phyloP scores from a whole-genome alignment of 2,329 filamentous ascomycete genomes.

The Cryphonectria nitschkei region DNA sequence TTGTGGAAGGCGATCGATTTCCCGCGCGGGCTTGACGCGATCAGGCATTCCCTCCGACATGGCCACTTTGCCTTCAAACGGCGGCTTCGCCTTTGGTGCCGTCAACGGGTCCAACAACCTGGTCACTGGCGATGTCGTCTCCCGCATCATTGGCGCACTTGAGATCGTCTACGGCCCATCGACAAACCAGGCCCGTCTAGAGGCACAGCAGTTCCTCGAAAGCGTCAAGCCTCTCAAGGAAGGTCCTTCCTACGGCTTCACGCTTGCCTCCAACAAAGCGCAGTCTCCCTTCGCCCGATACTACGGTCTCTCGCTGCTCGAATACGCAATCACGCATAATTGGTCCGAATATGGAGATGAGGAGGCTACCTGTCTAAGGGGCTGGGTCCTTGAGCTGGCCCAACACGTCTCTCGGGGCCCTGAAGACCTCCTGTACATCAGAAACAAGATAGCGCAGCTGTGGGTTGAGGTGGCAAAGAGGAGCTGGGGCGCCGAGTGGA shows the following conservation, averaged over 20 bases:
- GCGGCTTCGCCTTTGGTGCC: conserved; percentile 29
- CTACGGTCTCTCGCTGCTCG: conserved; percentile 89
- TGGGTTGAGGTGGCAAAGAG: conserved; percentile 96
- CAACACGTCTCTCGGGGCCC: conserved; percentile 61
- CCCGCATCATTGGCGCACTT: conserved; percentile 80
- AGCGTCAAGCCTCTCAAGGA: conserved; percentile 77
- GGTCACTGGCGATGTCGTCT: conserved; percentile 52
- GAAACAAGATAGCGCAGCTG: conserved; percentile 91
- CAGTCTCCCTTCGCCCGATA: conserved; percentile 86
- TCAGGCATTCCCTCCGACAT: conserved; percentile 16
- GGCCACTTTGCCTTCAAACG: conserved; percentile 27
- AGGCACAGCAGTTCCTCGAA: conserved; percentile 87
- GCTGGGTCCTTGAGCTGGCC: conserved; percentile 80
- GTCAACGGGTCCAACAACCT: conserved; percentile 32
- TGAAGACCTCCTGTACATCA: conserved; percentile 78
- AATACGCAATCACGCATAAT: conserved; percentile 84
- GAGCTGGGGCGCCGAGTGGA: conserved; percentile 91
- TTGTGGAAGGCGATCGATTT: conserved; percentile 22
- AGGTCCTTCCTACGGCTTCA: conserved; percentile 84
- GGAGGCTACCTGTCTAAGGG: conserved; percentile 70
- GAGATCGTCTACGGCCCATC: conserved; percentile 87
- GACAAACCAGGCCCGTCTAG: conserved; percentile 76
- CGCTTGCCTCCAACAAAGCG: conserved; percentile 73
- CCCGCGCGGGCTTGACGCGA: conserved; percentile 10
- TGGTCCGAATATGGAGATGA: conserved; percentile 74